phyloP scores from a whole-genome alignment of 257 asterid species.

The Apocynum venetum region DNA sequence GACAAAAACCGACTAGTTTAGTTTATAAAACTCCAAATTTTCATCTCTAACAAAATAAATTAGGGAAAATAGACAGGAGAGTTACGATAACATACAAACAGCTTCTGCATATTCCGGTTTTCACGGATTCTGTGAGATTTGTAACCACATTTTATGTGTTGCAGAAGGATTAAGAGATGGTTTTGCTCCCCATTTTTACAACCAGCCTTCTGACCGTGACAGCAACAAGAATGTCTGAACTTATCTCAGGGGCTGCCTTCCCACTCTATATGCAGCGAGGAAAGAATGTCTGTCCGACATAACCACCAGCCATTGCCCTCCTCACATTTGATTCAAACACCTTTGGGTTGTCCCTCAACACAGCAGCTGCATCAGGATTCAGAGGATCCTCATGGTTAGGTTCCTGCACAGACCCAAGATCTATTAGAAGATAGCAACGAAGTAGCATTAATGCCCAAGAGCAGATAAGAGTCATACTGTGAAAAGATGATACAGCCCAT shows the following conservation, averaged over 20 bases:
- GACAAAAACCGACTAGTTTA: background rate
- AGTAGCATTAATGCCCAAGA: background rate
- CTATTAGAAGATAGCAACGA: conserved; percentile 13
- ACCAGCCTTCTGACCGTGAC: conserved; percentile 20
- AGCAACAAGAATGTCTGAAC: conserved; percentile 23
- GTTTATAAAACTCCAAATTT: conserved; percentile 11
- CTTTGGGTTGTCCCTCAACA: conserved; percentile 80
- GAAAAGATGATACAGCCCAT: conserved; percentile 88
- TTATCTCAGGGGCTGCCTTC: conserved; percentile 22
- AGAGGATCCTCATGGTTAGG: conserved; percentile 98
- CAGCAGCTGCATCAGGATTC: conserved; percentile 90
- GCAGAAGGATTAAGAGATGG: conserved; percentile 28
- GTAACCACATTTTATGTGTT: conserved; percentile 3
- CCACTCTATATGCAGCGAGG: conserved; percentile 58
- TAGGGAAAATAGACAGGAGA: background rate
- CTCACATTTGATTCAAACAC: conserved; percentile 80
- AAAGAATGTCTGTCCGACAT: conserved; percentile 79
- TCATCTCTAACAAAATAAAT: conserved; percentile 13
- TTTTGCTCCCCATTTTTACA: conserved; percentile 38
- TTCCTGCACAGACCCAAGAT: conserved; percentile 45
- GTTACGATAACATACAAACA: conserved; percentile 23
- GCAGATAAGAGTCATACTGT: conserved; percentile 47
- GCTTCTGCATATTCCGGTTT: conserved; percentile 10
- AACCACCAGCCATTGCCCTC: conserved; percentile 92
- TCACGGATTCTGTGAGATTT: background rate